Evolutionary conservation across 495 filamentous ascomycete species (phyloP).

Genomic region (Aspergillus haitiensis): DNA sequence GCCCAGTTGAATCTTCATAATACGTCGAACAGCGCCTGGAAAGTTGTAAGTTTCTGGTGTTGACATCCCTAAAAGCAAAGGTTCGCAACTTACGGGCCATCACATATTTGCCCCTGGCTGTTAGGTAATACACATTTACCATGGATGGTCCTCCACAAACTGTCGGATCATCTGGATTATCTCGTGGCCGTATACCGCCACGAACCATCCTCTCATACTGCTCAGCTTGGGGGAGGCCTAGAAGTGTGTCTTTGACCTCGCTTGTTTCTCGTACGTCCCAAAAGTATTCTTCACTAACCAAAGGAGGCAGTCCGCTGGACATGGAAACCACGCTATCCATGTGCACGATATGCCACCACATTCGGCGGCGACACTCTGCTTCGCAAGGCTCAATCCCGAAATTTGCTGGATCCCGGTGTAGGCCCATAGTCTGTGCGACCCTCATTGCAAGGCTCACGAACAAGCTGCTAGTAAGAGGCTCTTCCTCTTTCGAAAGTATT

Average conservation of each 20-base stretch:
- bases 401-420: slow-evolving; percentile 67
- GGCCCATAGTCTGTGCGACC: slow-evolving; percentile 71
- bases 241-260: slow-evolving; percentile 47
- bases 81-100: slow-evolving; percentile 44
- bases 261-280: slow-evolving; percentile 50
- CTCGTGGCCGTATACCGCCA: slow-evolving; percentile 34
- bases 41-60: slow-evolving; percentile 16
- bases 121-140: slow-evolving; percentile 52
- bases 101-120: slow-evolving; percentile 46
- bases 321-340: slow-evolving; percentile 58
- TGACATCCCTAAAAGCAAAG: not conserved
- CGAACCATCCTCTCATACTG: slow-evolving; percentile 38
- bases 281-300: slow-evolving; percentile 47
- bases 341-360: slow-evolving; percentile 75
- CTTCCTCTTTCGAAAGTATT: slow-evolving; percentile 49
- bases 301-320: slow-evolving; percentile 48
- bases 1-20: slow-evolving; percentile 48
- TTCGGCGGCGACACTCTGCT: slow-evolving; percentile 64
- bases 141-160: slow-evolving; percentile 47
- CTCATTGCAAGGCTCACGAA: slow-evolving; percentile 58
- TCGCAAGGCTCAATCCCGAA: slow-evolving; percentile 66
- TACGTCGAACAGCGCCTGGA: slow-evolving; percentile 45
- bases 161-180: slow-evolving; percentile 48
- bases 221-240: slow-evolving; percentile 43
- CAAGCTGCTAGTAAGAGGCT: slow-evolving; percentile 48